phyloP scores from a whole-genome alignment of 805 yeast genomes.

The Metschnikowia rubicola region DNA sequence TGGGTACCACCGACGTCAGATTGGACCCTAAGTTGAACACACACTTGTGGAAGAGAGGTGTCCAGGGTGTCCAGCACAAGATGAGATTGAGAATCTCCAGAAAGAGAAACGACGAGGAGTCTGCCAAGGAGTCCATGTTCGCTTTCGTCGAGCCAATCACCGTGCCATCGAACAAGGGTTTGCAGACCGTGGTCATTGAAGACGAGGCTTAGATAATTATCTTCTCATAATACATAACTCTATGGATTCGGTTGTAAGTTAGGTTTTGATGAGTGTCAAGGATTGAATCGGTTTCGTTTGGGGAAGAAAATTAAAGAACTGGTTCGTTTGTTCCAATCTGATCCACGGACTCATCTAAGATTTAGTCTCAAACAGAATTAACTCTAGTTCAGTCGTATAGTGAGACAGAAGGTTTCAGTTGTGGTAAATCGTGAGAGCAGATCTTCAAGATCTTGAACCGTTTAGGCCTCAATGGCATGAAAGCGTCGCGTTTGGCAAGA shows the following conservation, averaged over 20 bases:
- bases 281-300: background rate
- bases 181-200: slow-evolving; percentile 93
- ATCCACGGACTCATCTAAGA: too few relatives aligned
- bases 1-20: slow-evolving; percentile 99
- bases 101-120: slow-evolving; percentile 99
- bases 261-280: background rate
- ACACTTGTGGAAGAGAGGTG: slow-evolving; percentile 99
- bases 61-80: slow-evolving; percentile 98
- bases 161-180: slow-evolving; percentile 95
- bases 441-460: too few relatives aligned
- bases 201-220: slow-evolving; percentile 47
- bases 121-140: slow-evolving; percentile 95
- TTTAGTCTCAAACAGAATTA: too few relatives aligned
- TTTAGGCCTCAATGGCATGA: too few relatives aligned
- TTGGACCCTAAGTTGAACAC: slow-evolving; percentile 98
- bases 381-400: too few relatives aligned
- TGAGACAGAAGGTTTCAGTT: too few relatives aligned
- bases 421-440: too few relatives aligned
- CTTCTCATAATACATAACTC: slow-evolving; percentile 19
- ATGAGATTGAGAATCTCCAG: slow-evolving; percentile 97
- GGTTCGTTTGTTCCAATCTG: background rate
- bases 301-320: background rate
- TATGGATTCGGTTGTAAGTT: background rate
- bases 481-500: too few relatives aligned
- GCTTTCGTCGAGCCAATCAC: slow-evolving; percentile 96